These are phyloP conservation scores for Suaeda aralocaspica DNA, from an alignment of 148 eudicot genomes.

Conservation along the genomic window DNA sequence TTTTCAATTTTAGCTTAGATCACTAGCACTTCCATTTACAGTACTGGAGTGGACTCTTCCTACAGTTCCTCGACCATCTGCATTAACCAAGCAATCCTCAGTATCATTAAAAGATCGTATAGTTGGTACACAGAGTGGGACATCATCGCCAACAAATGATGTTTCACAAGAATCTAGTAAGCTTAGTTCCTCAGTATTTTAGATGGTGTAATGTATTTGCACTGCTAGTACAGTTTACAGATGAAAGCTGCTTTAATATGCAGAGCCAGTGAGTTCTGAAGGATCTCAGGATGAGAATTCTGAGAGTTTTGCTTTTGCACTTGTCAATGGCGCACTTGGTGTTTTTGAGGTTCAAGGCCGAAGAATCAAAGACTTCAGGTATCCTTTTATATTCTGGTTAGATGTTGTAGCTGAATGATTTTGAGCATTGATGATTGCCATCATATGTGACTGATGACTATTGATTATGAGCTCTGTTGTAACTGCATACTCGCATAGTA, in stretches of 20 bases:
- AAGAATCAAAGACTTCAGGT: conserved; percentile 95
- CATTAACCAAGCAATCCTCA: conserved; percentile 52
- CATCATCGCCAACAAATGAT: conserved; percentile 46
- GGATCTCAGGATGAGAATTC: conserved; percentile 86
- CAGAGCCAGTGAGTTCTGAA: conserved; percentile 61
- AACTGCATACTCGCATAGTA: not conserved
- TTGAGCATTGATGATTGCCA: not conserved
- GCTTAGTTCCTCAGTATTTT: conserved; percentile 21
- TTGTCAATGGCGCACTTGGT: conserved; percentile 96
- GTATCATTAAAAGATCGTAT: conserved; percentile 51
- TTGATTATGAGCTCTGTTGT: not conserved
- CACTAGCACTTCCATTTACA: conserved; percentile 99
- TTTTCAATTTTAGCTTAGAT: conserved; percentile 73
- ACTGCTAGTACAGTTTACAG: conserved; percentile 13
- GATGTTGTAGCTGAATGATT: not conserved
- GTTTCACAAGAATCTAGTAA: conserved; percentile 70
- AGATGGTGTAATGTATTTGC: conserved; percentile 1
- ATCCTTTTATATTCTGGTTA: conserved; percentile 15
- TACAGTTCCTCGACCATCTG: conserved; percentile 79
- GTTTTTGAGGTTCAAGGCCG: conserved; percentile 99
- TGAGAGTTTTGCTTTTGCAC: conserved; percentile 94
- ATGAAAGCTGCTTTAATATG: conserved; percentile 24
- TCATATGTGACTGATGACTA: not conserved
- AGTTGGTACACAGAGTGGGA: conserved; percentile 38
- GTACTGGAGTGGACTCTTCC: conserved; percentile 99